Base-by-base conservation (phyloP, 2,329 filamentous ascomycete species). In the Colletotrichum scovillei region DNA sequence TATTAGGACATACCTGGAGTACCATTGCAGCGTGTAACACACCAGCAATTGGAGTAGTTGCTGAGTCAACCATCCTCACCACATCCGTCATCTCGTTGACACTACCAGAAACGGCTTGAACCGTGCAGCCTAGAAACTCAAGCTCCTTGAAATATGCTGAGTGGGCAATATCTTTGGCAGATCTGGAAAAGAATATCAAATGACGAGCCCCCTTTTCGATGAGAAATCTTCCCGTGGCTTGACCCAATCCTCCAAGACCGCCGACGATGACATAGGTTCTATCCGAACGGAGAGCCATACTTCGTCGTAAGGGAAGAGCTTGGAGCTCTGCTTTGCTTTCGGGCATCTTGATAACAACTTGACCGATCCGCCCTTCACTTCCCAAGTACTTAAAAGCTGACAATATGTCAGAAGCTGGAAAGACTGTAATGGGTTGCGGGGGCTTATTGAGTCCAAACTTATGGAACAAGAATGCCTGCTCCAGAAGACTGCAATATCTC, bases 361-460 rank as follows among this genome's bases (percentile, higher is more conserved):
- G 86, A 0, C 85, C 86, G 49, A 84, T 83, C 72, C 87, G 85
- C 32, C 76, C 77, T 0, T 84, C 85, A 2, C 77, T 78, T 66
- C 87, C 84, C 81, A 88, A 82, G 56, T 82, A 79, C 0, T 84
- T 77, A 74, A 88, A 86, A 0, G 85, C 85, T 12, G 84, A 79
- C 12, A 79, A 75, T 0, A 85, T 76, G 1, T 81, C 68, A 1
- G 76, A 74, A 0, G 78, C 76, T 3, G 67, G 60, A 59, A 81
- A 78, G 22, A 76, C 56, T 49, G 8, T 32, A 7, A 82, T 76
- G 14, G 80, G 78, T 0, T 72, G 65, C 11, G 52, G 9, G 5
- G 38, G 28, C 16, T 70, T 24, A 30, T 58, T 66, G 19, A 70
- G 42, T n/a, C 67, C 63, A 14, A 70, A 56, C 30, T 30, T 59